Percentiles rank a stretch among this genome's conserved stretches.
These are phyloP conservation scores for Davidsoniella eucalypti DNA, from an alignment of 2,329 filamentous ascomycete species.

Conservation along the genomic window DNA sequence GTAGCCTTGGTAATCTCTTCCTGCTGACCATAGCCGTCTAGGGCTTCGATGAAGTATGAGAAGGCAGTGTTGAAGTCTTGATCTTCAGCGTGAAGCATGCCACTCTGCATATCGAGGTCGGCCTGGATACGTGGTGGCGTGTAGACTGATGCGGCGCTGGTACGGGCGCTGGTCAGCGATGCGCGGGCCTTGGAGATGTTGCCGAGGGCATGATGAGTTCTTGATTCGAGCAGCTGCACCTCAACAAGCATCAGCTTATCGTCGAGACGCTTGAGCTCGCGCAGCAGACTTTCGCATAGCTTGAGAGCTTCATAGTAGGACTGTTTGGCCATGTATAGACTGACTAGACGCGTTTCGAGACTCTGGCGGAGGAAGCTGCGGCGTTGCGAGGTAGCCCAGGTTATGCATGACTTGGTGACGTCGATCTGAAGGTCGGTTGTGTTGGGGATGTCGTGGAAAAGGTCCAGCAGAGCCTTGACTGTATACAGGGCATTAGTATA, in stretches of 20 bases:
- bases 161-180: constrained; percentile 83
- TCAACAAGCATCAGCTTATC: constrained; percentile 97
- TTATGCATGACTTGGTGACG: constrained; percentile 97
- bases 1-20: constrained; percentile 82
- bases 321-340: constrained; percentile 92
- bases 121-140: constrained; percentile 90
- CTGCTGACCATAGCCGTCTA: constrained; percentile 90
- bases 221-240: constrained; percentile 90
- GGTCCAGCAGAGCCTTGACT: constrained; percentile 94
- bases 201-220: constrained; percentile 91
- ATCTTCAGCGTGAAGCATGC: constrained; percentile 96
- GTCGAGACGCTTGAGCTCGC: constrained; percentile 92
- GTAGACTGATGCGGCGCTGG: constrained; percentile 91
- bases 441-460: constrained; percentile 86
- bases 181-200: constrained; percentile 94
- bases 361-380: constrained; percentile 95
- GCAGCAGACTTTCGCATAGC: constrained; percentile 88
- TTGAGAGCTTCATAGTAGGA: constrained; percentile 93
- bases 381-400: constrained; percentile 91
- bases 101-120: constrained; percentile 96
- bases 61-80: constrained; percentile 98
- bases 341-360: constrained; percentile 87
- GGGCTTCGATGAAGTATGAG: constrained; percentile 97
- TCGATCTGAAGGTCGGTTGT: constrained; percentile 85
- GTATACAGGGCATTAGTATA: constrained; percentile 10